Conservation (phyloP, 495 filamentous ascomycete species). For the Penicillium lagena region DNA sequence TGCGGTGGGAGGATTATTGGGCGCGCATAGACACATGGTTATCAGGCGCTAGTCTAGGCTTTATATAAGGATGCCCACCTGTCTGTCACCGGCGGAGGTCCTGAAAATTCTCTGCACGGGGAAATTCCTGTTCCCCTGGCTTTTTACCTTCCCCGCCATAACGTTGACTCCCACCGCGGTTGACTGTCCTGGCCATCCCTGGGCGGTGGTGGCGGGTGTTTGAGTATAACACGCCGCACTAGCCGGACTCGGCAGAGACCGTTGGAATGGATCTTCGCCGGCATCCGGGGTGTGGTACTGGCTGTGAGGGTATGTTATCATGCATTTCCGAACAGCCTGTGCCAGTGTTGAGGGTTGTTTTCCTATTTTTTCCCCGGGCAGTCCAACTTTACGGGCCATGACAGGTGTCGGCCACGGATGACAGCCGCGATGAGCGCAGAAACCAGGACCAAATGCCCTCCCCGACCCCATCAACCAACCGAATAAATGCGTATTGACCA, state of each 20-base stretch:
- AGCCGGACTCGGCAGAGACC: conserved; percentile 24
- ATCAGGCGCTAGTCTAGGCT: conserved; percentile 24
- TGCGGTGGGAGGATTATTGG: conserved; percentile 12
- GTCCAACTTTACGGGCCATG: no score
- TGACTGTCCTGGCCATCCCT: no score
- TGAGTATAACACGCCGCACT: conserved; percentile 2
- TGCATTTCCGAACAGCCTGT: neutral
- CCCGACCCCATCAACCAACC: no score
- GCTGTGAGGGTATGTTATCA: neutral
- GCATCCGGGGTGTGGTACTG: no score
- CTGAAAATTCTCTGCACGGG: conserved; percentile 8
- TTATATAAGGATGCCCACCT: conserved; percentile 26
- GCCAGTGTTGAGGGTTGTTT: no score
- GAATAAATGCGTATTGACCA: no score
- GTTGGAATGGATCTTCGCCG: conserved; percentile 25
- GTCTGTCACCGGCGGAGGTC: conserved; percentile 15
- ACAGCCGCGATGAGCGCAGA: no score
- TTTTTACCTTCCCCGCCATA: neutral
- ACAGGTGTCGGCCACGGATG: no score
- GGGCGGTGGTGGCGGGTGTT: neutral
- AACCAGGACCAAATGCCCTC: no score
- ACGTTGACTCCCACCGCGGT: no score
- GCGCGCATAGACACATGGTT: conserved; percentile 17
- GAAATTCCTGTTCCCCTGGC: conserved; percentile 3
- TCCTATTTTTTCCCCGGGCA: no score